Base-by-base conservation (phyloP, 192 early-diverging fungal genomes). In the Neocallimastix lanati region DNA sequence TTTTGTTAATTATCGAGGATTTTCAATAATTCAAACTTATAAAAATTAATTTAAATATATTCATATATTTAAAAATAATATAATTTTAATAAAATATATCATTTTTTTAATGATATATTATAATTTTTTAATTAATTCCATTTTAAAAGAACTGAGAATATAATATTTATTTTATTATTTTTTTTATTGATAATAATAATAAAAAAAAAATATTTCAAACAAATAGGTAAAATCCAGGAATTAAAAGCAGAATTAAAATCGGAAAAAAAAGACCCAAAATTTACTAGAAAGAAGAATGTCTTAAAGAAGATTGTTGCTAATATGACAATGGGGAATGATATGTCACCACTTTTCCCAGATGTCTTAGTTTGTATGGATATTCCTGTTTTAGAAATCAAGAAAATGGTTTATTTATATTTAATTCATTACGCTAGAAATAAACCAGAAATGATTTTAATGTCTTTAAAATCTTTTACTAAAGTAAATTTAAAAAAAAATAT, bases 311-410 rank as follows among this genome's bases (percentile, higher is more conserved):
- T 99, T 81, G 95, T 99, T 28, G 98, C 98, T 36, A 99, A 99
- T 83, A 99, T 99, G 96, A 98, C 98, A 25, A 98, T 99, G 96
- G 98, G 98, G 29, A 98, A 96, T 86, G 98, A 99, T 87, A 98
- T 99, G 94, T 94, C 94, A 29, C 86, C 93, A 13, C 90, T 99
- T 36, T 96, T 92, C 83, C 88, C 91, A 28, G 96, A 99, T 84
- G 94, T 99, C 29, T 87, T 99, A 21, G 92, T 88, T 28, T 95
- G 94, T 83, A 96, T 97, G 94, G 85, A 91, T 78, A 91, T 50
- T 50, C 40, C 40, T 21, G 40, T 50, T 50, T 50, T 50, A 21
- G 88, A 89, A 76, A 80, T 89, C 29, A 89, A 90, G 80, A 89
- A 90, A 82, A 90, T 90, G 86, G 94, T 99, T 15, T 98, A 98